A percentile compares a stretch with the other conserved stretches of the same genome.
Evolutionary conservation across 2,329 filamentous ascomycete species (phyloP).

Genomic region (Verticillium klebahnii): DNA sequence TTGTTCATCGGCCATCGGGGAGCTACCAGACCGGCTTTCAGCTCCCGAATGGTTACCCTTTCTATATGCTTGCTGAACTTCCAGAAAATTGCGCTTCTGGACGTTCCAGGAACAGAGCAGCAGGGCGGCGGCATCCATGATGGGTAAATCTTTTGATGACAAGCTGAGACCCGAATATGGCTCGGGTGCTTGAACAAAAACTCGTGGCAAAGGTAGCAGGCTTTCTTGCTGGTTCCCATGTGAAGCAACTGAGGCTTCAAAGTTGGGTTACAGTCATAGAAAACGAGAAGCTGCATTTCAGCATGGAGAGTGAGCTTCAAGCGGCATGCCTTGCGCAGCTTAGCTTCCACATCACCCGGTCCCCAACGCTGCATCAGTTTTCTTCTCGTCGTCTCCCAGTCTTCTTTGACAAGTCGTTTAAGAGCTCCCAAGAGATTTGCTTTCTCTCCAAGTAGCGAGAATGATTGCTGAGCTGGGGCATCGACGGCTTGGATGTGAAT

Average conservation of each 20-base stretch:
- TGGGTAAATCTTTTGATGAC: conserved; percentile 27
- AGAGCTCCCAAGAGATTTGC: too few species aligned
- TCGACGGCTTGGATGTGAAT: conserved; percentile 9
- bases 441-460: too few species aligned
- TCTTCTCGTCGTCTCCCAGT: too few species aligned
- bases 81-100: too few species aligned
- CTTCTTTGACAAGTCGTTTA: too few species aligned
- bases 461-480: too few species aligned
- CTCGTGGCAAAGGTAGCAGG: conserved; percentile 24
- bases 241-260: conserved; percentile 15
- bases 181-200: conserved; percentile 20
- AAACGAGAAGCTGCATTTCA: conserved; percentile 24
- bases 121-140: conserved; percentile 23
- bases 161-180: conserved; percentile 18
- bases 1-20: conserved; percentile 5
- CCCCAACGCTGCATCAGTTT: neutral
- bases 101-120: neutral
- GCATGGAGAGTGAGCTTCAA: conserved; percentile 22
- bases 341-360: conserved; percentile 10
- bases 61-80: too few species aligned
- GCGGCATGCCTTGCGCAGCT: conserved; percentile 15
- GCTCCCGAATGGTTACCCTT: neutral
- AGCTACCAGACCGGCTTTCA: conserved; percentile 4
- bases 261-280: conserved; percentile 21
- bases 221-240: conserved; percentile 27